Evolutionary conservation across 805 yeast genomes (phyloP), one percentile per base, ranked within the genome.

Genomic region (Pichia kluyveri): DNA sequence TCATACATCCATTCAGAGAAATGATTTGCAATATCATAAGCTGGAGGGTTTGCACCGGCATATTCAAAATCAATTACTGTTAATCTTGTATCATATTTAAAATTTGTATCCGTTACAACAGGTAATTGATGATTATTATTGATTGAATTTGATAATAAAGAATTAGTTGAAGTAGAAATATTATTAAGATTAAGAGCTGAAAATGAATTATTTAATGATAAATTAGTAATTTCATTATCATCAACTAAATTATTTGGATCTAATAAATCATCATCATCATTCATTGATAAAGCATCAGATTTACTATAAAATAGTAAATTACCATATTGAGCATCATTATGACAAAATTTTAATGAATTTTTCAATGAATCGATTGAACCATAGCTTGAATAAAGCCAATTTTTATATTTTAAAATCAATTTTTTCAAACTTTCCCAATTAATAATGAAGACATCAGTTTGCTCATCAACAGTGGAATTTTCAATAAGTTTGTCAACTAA

Each of bases 1-100:
- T 93, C 88, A 43, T 87, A 76, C 97, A 90, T 93, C 99, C 99
- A 91, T 69, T 91, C 99, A 54, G 86, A 77, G 56, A 93, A 86
- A 68, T 93, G 99, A 63, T 93, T 90, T 14, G 90, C 90, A 48
- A 93, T 77, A 62, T 93, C 99, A 61, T 73, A 87, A 2, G 95
- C 96, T 1, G 96, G 88, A 41, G 82, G 72, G 60, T 90, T 93
- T 11, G 95, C 81, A 1, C 96, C 97, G 0, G 96, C 81, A 64
- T 91, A 93, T 67, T 93, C 99, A 64, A 93, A 93, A 63, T 93
- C 99, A 59, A 93, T 93, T 11, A 93, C 99, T 11, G 86, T 96
- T 50, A 91, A 71, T 60, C 81, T 83, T 42, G 80, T 72, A 65
- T 85, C 90, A 42, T 61, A 58, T 42, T 57, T 55, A 40, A 56